Conservation (phyloP, 2,329 filamentous ascomycete genomes). For the Pestalotiopsis sp. region DNA sequence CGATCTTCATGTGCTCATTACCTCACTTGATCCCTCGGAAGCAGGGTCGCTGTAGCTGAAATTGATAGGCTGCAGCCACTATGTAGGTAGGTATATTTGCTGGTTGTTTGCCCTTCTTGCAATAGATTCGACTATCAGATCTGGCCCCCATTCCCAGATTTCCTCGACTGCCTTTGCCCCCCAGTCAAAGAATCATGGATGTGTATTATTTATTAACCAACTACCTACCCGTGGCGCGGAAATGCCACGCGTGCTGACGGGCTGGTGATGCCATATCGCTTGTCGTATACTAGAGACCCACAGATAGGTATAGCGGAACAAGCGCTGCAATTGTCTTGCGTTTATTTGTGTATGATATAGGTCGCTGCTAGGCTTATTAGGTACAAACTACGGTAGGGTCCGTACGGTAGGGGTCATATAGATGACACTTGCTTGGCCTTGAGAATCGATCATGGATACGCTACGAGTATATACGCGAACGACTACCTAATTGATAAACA, state of each 20-base stretch:
- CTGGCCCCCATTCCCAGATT: conserved; percentile 5
- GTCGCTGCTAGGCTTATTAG: too few species aligned
- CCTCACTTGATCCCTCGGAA: neutral
- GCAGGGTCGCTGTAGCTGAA: neutral
- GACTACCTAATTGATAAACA: too few species aligned
- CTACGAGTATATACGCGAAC: too few species aligned
- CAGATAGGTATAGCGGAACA: neutral
- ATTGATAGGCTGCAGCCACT: neutral
- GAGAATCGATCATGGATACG: too few species aligned
- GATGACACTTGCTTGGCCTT: too few species aligned
- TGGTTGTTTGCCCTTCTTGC: neutral
- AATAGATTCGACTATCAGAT: neutral
- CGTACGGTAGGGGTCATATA: too few species aligned
- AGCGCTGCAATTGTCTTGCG: neutral
- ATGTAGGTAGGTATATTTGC: neutral
- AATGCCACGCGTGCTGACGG: neutral
- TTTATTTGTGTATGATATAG: neutral
- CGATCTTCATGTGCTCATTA: neutral
- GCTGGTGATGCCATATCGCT: neutral
- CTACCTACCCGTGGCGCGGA: neutral
- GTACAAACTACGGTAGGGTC: too few species aligned
- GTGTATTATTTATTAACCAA: neutral
- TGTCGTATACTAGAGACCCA: neutral
- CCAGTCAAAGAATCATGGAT: too few species aligned
- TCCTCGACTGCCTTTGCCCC: neutral